phyloP scores from a whole-genome alignment of 176 grass and related monocot genomes.

The Bolboschoenus planiculmis region DNA sequence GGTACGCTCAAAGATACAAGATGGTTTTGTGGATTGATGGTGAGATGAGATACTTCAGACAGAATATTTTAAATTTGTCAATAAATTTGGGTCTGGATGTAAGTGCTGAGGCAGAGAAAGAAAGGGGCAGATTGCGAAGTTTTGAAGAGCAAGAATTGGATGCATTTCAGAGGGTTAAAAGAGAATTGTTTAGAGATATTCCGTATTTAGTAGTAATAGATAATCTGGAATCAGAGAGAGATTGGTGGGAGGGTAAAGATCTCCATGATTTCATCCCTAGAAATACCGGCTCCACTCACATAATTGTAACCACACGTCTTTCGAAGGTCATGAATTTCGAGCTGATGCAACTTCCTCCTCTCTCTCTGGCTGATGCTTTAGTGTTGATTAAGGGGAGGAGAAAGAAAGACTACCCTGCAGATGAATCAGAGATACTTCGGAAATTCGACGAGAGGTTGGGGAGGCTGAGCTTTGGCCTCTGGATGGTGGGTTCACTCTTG shows the following conservation, averaged over 20 bases:
- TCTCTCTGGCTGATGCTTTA: slow-evolving; percentile 59
- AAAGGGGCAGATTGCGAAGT: slow-evolving; percentile 79
- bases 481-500: slow-evolving; percentile 66
- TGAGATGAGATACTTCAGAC: slow-evolving; percentile 75
- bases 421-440: slow-evolving; percentile 66
- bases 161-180: slow-evolving; percentile 78
- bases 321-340: slow-evolving; percentile 77
- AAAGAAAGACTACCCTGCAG: slow-evolving; percentile 64
- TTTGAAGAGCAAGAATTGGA: slow-evolving; percentile 96
- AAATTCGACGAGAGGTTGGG: slow-evolving; percentile 85
- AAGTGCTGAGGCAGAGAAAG: slow-evolving; percentile 86
- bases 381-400: slow-evolving; percentile 68
- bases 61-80: slow-evolving; percentile 86
- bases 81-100: slow-evolving; percentile 71
- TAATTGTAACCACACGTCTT: slow-evolving; percentile 70
- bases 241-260: slow-evolving; percentile 99
- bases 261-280: slow-evolving; percentile 94
- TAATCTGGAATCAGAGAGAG: slow-evolving; percentile 86
- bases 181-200: slow-evolving; percentile 86
- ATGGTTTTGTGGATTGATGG: slow-evolving; percentile 95
- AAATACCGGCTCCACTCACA: slow-evolving; percentile 78
- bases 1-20: slow-evolving; percentile 90
- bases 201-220: slow-evolving; percentile 94
- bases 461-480: slow-evolving; percentile 81
- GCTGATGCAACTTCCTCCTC: slow-evolving; percentile 68